Percentiles rank a stretch among this genome's conserved stretches.
These are phyloP conservation scores for Colletotrichum phormii DNA, from an alignment of 2,329 filamentous ascomycete genomes.

Conservation along the genomic window DNA sequence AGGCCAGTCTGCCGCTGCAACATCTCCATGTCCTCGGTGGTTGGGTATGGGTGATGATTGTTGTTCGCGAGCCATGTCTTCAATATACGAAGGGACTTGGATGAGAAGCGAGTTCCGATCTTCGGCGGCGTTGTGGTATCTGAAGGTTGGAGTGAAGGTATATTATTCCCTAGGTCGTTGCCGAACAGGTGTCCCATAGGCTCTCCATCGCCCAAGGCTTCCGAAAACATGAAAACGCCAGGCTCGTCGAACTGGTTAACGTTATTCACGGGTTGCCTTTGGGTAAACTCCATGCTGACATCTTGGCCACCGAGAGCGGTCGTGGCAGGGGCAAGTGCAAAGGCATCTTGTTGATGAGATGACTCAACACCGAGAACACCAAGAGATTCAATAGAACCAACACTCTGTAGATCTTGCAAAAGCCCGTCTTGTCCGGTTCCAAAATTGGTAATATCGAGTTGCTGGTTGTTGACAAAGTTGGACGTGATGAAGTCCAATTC, in stretches of 20 bases:
- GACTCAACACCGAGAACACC: too few relatives aligned
- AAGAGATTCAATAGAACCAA: not conserved
- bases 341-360: not conserved
- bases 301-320: not conserved
- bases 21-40: constrained; percentile 23
- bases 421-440: not conserved
- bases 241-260: not conserved
- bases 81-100: constrained; percentile 37
- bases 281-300: not conserved
- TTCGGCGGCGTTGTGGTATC: constrained; percentile 32
- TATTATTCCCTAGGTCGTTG: too few relatives aligned
- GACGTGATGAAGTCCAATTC: constrained; percentile 12
- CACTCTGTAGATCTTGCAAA: not conserved
- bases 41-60: constrained; percentile 24
- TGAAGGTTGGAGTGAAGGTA: not conserved
- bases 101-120: constrained; percentile 40
- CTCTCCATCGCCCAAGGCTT: not conserved
- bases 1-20: constrained; percentile 25
- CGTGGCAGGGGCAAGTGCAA: not conserved
- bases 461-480: not conserved
- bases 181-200: not conserved
- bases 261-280: not conserved
- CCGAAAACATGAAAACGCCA: not conserved
- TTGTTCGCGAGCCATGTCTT: constrained; percentile 38
- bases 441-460: not conserved